Evolutionary conservation across 805 yeast genomes (phyloP), one percentile per base, ranked within the genome.

Genomic region (Metschnikowia chrysomelidarum): DNA sequence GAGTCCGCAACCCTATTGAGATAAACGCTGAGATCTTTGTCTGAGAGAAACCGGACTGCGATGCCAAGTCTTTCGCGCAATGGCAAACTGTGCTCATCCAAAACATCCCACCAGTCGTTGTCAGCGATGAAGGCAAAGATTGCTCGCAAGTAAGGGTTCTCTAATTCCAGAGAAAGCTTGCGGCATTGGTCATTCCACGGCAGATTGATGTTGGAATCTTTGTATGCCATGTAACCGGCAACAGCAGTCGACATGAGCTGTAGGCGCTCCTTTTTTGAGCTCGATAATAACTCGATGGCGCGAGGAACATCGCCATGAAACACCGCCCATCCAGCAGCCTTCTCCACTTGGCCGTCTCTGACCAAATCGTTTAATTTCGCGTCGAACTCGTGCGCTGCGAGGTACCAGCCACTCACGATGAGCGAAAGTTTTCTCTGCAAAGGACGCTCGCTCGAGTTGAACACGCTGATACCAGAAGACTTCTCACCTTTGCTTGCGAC

Each of bases 301-400:
- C 79, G 72, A 2, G 76, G 72, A 2, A 91, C 84, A 56, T 88
- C 86, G 5, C 95, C 96, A 54, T 87, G 91, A 58, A 91, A 91
- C 0, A 88, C 89, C 0, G 97, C 97, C 95, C 96, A 87, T 0
- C 95, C 98, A 1, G 97, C 98, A 1, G 98, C 98, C 54, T 91
- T 81, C 43, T 88, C 95, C 43, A 74, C 75, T 40, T 76, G 73
- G 0, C 84, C 88, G 11, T 64, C 57, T 0, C 63, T 58, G 15
- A 81, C 76, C 25, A 91, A 67, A 25, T 69, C 66, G 15, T 63
- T 60, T 24, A 85, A 71, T 43, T 82, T 79, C 24, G 74, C 78
- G 46, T 88, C 95, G 43, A 87, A 71, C 54, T 87, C 95, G 17
- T 75, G 64, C 12, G 76, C 74, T 2, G 87, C 80, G 49, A 86